Conservation (phyloP, 108 stramenopile species). For the Schizochytrium sp. region DNA sequence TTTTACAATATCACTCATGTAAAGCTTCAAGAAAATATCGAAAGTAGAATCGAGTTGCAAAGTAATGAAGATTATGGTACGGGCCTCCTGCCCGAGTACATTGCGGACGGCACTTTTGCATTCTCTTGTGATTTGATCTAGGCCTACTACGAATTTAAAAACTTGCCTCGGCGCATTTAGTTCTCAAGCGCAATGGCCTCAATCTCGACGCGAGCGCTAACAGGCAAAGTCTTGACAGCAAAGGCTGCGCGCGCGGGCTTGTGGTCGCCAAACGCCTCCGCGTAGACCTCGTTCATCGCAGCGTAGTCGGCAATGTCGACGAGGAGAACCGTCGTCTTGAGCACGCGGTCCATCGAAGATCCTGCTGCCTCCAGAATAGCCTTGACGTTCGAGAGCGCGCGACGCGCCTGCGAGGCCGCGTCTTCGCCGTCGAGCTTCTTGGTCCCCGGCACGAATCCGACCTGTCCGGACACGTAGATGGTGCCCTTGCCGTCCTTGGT, state of each 20-base stretch:
- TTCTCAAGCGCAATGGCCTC: constrained; percentile 1
- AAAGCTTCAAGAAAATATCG: no score
- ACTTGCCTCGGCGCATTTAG: not conserved
- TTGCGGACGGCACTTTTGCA: no score
- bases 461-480: constrained; percentile 14
- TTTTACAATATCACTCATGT: no score
- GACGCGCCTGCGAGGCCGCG: not conserved
- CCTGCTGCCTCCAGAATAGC: constrained; percentile 17
- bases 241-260: not conserved
- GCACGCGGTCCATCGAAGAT: not conserved
- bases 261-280: not conserved
- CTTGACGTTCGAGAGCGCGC: not conserved
- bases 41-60: no score
- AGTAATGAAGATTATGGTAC: no score
- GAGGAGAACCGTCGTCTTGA: constrained; percentile 22
- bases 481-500: not conserved
- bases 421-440: not conserved
- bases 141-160: no score
- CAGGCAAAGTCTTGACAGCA: not conserved
- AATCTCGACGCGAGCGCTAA: not conserved
- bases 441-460: constrained; percentile 4
- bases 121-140: no score
- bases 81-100: no score
- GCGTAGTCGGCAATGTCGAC: constrained; percentile 1
- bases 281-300: not conserved